phyloP scores from a whole-genome alignment of 208 protist species.

The Trypanosoma lewisi region DNA sequence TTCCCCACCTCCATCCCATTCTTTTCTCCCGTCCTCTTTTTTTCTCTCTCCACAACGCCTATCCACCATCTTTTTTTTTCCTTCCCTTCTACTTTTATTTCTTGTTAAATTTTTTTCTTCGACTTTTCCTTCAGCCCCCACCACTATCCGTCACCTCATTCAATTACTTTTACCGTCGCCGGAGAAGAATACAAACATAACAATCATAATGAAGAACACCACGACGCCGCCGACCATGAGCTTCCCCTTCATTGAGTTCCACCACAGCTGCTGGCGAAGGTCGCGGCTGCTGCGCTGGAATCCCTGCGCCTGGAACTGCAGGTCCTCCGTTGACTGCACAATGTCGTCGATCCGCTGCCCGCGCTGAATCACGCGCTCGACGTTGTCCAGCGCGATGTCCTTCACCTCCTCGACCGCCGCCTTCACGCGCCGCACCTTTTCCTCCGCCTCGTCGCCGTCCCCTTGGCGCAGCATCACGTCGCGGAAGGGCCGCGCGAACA shows the following conservation, averaged over 20 bases:
- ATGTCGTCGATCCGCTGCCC: slow-evolving; percentile 88
- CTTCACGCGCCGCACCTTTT: slow-evolving; percentile 77
- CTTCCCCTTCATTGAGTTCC: slow-evolving; percentile 79
- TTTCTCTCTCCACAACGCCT: background rate
- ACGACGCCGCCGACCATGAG: slow-evolving; percentile 62
- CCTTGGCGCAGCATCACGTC: slow-evolving; percentile 64
- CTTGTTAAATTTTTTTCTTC: background rate
- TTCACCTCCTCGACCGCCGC: slow-evolving; percentile 80
- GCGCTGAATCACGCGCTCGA: slow-evolving; percentile 77
- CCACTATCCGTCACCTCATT: background rate
- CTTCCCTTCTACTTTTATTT: background rate
- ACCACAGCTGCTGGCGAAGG: slow-evolving; percentile 85
- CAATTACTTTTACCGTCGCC: slow-evolving; percentile 15
- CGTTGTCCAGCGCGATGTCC: slow-evolving; percentile 83
- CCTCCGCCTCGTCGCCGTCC: slow-evolving; percentile 27
- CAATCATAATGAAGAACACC: slow-evolving; percentile 63
- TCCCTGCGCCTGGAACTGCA: slow-evolving; percentile 85
- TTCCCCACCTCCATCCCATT: background rate
- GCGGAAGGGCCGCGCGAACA: slow-evolving; percentile 64
- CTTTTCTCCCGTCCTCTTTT: background rate
- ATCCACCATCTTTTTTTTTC: background rate
- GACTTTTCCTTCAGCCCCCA: slow-evolving; percentile 4
- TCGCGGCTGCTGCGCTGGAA: slow-evolving; percentile 85
- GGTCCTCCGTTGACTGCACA: slow-evolving; percentile 82
- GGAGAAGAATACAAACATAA: slow-evolving; percentile 78